Evolutionary conservation across 2,329 filamentous ascomycete species (phyloP).

Genomic region (Beauveria varroae): DNA sequence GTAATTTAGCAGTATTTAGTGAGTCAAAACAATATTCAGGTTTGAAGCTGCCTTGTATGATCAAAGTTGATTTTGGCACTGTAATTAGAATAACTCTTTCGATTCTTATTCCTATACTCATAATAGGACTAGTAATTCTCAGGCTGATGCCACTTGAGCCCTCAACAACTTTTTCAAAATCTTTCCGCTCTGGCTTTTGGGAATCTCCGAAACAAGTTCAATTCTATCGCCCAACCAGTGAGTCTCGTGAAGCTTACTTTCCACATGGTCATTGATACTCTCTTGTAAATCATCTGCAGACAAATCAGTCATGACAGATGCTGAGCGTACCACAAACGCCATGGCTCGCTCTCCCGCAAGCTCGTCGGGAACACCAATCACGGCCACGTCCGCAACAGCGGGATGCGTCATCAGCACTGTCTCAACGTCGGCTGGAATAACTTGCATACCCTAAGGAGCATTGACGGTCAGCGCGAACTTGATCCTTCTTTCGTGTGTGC

Average conservation of each 20-base stretch:
- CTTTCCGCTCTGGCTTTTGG: constrained; percentile 6
- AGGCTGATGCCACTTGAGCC: neutral
- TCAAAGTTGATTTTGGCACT: no score
- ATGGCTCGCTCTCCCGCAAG: constrained; percentile 9
- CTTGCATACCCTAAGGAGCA: constrained; percentile 8
- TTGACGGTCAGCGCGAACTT: neutral
- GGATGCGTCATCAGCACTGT: neutral
- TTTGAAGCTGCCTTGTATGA: no score
- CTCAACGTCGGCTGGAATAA: constrained; percentile 5
- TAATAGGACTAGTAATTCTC: neutral
- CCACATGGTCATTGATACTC: constrained; percentile 1
- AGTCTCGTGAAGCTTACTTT: neutral
- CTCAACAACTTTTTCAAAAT: neutral
- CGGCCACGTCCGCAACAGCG: constrained; percentile 1
- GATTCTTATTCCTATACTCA: neutral
- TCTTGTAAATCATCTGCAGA: constrained; percentile 2
- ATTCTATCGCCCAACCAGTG: constrained; percentile 6
- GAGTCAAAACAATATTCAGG: no score
- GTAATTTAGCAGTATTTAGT: no score
- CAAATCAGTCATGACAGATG: neutral
- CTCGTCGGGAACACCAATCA: constrained; percentile 7
- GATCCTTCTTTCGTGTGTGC: neutral
- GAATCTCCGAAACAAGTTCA: constrained; percentile 1
- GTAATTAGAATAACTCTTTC: no score
- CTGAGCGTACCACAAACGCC: constrained; percentile 4